Percentiles rank a stretch among this genome's conserved stretches.
phyloP scores from a whole-genome alignment of 345 rosid species.

The Salix exigua region DNA sequence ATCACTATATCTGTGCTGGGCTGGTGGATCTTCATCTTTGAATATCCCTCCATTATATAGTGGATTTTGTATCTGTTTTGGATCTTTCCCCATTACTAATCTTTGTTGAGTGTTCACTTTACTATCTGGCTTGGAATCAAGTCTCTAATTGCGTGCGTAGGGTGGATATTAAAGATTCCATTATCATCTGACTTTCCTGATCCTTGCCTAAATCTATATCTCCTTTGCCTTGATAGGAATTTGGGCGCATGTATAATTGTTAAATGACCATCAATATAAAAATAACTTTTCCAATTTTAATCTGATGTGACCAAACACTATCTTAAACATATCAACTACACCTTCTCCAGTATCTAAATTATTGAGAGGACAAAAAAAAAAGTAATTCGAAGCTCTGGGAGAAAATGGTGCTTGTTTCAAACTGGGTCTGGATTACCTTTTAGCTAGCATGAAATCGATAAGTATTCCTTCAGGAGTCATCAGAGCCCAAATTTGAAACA shows the following conservation, averaged over 20 bases:
- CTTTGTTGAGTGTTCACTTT: neutral
- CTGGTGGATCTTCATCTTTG: slow-evolving; percentile 20
- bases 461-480: no score
- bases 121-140: neutral
- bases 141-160: neutral
- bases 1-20: neutral
- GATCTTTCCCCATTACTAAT: neutral
- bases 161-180: neutral
- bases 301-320: no score
- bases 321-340: no score
- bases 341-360: neutral
- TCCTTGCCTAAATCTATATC: slow-evolving; percentile 1
- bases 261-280: neutral
- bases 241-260: neutral
- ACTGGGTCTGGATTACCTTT: no score
- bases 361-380: neutral
- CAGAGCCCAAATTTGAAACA: no score
- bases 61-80: neutral
- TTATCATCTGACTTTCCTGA: neutral
- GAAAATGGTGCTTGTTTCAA: neutral
- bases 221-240: slow-evolving; percentile 6
- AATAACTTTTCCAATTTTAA: no score
- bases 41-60: slow-evolving; percentile 78
- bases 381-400: neutral
- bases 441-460: no score